phyloP scores from a whole-genome alignment of 495 filamentous ascomycete species.

The Tuber melanosporum region DNA sequence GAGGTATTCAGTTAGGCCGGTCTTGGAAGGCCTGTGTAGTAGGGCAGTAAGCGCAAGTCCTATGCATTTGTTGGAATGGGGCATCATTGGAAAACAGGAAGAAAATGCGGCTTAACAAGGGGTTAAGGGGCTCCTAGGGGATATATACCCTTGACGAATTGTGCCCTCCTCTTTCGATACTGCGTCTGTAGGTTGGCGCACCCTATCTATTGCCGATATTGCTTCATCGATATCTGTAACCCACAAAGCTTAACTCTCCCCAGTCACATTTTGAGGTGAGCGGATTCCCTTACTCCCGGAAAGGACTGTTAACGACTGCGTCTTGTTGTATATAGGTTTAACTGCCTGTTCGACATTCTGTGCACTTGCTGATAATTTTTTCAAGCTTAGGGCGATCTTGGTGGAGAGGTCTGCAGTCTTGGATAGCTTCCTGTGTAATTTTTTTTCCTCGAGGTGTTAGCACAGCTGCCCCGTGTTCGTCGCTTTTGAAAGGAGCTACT shows the following conservation, averaged over 20 bases:
- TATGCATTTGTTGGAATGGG: background rate
- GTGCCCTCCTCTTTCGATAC: constrained; percentile 84
- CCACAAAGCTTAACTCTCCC: constrained; percentile 9
- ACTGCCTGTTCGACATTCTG: constrained; percentile 86
- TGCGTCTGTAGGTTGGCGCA: constrained; percentile 80
- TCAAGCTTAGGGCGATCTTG: constrained; percentile 84
- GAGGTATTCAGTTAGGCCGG: constrained; percentile 77
- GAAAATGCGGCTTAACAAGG: background rate
- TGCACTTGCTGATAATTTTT: constrained; percentile 75
- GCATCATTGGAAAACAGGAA: background rate
- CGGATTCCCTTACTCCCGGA: constrained; percentile 57
- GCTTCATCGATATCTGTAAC: constrained; percentile 73
- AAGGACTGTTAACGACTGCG: constrained; percentile 73
- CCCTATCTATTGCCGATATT: constrained; percentile 73
- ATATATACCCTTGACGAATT: constrained; percentile 71
- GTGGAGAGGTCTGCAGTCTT: constrained; percentile 71
- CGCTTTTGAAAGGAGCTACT: constrained; percentile 7
- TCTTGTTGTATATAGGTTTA: constrained; percentile 88
- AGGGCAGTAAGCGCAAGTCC: background rate
- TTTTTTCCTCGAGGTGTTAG: constrained; percentile 10
- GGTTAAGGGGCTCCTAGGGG: background rate
- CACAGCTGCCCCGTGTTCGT: background rate
- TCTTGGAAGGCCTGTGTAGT: constrained; percentile 59
- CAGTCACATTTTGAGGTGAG: constrained; percentile 14
- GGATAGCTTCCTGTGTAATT: constrained; percentile 46